Conservation (phyloP, 164 flowering plant genomes). For the Brasenia schreberi region DNA sequence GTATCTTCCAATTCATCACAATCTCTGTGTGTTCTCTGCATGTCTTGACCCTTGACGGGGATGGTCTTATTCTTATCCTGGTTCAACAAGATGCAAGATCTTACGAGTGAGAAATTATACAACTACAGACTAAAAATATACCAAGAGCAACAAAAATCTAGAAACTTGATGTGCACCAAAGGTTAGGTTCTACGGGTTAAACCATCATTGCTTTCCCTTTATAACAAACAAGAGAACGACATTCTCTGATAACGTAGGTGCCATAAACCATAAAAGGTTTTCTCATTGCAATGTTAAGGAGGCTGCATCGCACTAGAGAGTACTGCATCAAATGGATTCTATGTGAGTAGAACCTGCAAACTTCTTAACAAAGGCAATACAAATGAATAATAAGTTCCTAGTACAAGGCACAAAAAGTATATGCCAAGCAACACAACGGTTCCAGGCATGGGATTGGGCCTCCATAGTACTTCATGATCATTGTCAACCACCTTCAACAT, state of each 20-base stretch:
- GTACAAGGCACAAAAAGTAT: neutral
- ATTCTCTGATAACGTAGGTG: too few species aligned
- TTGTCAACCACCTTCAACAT: constrained; percentile 41
- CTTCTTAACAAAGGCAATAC: neutral
- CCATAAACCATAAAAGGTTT: too few species aligned
- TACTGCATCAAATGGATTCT: neutral
- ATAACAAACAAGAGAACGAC: too few species aligned
- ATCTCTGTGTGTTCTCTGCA: constrained; percentile 70
- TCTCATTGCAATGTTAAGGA: too few species aligned
- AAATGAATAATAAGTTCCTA: neutral
- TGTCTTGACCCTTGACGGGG: constrained; percentile 42
- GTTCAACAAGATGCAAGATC: neutral
- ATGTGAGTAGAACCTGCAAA: neutral
- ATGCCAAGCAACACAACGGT: constrained; percentile 19
- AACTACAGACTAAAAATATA: too few species aligned
- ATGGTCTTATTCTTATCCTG: constrained; percentile 55
- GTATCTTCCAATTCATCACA: constrained; percentile 72
- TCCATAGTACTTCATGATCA: constrained; percentile 41
- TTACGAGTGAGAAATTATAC: too few species aligned
- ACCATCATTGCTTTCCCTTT: too few species aligned
- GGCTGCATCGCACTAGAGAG: neutral
- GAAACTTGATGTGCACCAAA: too few species aligned
- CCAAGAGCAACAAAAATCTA: too few species aligned
- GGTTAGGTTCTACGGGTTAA: too few species aligned
- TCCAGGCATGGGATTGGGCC: constrained; percentile 41